Evolutionary conservation across 345 rosid genomes (phyloP), one percentile per base, ranked within the genome.

Genomic region (Microthlaspi erraticum): DNA sequence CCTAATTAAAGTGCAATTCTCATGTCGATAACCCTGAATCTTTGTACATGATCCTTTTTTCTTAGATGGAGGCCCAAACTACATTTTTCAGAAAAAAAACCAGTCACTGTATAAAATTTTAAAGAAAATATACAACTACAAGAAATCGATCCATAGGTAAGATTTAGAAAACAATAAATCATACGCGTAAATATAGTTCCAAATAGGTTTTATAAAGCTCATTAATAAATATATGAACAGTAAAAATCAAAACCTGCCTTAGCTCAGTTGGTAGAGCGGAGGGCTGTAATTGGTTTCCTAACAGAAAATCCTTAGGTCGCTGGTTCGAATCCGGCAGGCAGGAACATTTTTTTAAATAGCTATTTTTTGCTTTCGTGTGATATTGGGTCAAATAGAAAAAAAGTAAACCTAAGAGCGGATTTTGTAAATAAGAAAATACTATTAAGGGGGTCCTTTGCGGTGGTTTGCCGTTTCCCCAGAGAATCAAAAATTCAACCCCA

Each of bases 201-300:
- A 26, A 26, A 26, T 26, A 26, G 29, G 29, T 1, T 0, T 26
- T 26, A 0, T 26, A 26, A 26, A 26, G 29, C 3, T 26, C 3
- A 3, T 26, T 26, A 26, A 26, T 26, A 26, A 26, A 2, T 26
- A 2, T 26, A 26, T 2, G 29, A 5, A 26, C 29, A 3, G 26
- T 23, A 26, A 2, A 26, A 26, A 0, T 26, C 29, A 26, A 26
- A 26, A 2, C 29, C 4, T 26, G 29, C 88, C 88, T 87, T 90
- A 87, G 97, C 93, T 88, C 85, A 88, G 93, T 84, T 88, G 93
- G 90, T 50, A 92, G 93, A 85, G 95, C 91, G 87, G 97, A 90
- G 93, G 90, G 86, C 92, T 87, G 92, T 93, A 93, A 26, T 26
- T 2, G 29, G 5, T 26, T 26, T 26, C 29, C 29, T 26, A 5